These are phyloP conservation scores for Eucalyptus caleyi DNA, from an alignment of 345 rosid genomes.

Conservation along the genomic window DNA sequence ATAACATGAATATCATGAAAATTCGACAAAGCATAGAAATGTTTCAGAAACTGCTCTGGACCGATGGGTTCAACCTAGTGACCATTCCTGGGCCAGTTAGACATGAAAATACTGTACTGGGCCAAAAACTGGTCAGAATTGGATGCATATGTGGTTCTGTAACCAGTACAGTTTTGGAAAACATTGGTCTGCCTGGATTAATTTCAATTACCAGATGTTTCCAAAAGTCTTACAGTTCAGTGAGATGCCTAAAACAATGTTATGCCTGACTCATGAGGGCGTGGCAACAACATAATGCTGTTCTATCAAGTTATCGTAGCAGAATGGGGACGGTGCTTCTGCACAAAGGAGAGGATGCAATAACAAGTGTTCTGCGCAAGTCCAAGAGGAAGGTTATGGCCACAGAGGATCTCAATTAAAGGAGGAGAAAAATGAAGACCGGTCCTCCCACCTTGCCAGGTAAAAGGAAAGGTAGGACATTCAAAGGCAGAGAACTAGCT, in stretches of 20 bases:
- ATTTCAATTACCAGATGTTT: background rate
- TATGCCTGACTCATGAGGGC: background rate
- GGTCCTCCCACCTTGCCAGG: background rate
- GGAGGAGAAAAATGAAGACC: background rate
- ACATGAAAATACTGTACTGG: background rate
- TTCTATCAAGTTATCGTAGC: background rate
- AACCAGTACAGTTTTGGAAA: background rate
- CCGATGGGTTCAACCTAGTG: background rate
- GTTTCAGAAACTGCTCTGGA: background rate
- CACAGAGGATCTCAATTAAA: background rate
- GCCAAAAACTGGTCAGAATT: background rate
- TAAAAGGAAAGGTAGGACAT: background rate
- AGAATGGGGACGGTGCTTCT: background rate
- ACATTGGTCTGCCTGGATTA: background rate
- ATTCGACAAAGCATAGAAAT: background rate
- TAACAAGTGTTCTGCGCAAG: background rate
- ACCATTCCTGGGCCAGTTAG: background rate
- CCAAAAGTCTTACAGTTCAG: background rate
- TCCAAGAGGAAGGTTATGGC: background rate
- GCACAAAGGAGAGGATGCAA: background rate
- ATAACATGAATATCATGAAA: background rate
- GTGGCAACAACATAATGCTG: background rate
- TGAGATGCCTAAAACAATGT: background rate
- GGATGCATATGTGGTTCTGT: background rate
- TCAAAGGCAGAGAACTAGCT: background rate